Base-by-base conservation (phyloP, 306 rosid species). In the Vigna radiata region DNA sequence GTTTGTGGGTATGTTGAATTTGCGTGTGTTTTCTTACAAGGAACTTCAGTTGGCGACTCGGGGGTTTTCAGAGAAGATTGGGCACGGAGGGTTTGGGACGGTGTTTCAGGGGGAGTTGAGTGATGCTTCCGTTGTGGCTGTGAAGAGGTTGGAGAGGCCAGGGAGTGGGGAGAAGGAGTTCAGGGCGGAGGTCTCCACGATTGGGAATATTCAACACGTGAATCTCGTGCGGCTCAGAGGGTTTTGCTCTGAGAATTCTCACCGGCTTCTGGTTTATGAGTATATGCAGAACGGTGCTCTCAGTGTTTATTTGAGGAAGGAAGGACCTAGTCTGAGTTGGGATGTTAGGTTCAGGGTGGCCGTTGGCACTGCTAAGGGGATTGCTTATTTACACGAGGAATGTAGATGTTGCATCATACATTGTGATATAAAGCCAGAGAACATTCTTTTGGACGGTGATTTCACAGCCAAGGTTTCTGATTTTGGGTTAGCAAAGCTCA, bases 391-490 rank as follows among this genome's bases (percentile, higher is more conserved):
- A 53, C 98, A 93, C 36, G 96, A 93, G 70, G 94, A 79, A 52
- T 93, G 98, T 63, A 83, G 96, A 52, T 90, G 85, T 47, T 89
- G 95, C 82, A 89, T 93, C 64, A 84, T 90, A 18, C 98, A 93
- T 63, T 93, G 96, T 77, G 98, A 93, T 80, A 91, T 93, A 73
- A 93, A 93, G 39, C 98, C 98, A 2, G 98, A 93, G 69, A 93
- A 93, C 61, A 87, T 93, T 43, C 86, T 93, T 70, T 85, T 93
- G 79, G 96, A 88, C 48, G 5, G 55, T 36, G 86, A 88, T 62
- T 91, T 70, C 86, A 84, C 82, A 0, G 88, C 98, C 8, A 93
- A 91, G 71, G 93, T 93, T 50, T 89, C 96, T 0, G 98, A 93
- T 83, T 93, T 93, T 11, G 98, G 98, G 43, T 73, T 93, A 19